These are phyloP conservation scores for Tetrapyrgos nigripes DNA, from an alignment of 1,284 basidiomycete genomes.

Conservation along the genomic window DNA sequence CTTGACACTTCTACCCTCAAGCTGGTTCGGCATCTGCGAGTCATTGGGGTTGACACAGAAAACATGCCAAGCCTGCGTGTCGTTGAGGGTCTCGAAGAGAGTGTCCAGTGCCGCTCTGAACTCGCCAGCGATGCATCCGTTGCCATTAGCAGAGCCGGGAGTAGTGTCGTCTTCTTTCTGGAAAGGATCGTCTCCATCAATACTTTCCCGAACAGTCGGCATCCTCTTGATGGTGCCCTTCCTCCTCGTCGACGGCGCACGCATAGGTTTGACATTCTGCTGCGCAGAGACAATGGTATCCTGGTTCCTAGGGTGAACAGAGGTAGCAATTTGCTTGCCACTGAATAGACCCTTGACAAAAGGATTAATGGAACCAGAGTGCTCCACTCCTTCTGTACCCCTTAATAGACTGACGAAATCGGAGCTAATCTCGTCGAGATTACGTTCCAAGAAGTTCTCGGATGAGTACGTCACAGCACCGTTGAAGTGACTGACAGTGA, in stretches of 20 bases:
- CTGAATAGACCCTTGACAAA: conserved; percentile 94
- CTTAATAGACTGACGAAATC: conserved; percentile 92
- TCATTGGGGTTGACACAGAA: conserved; percentile 96
- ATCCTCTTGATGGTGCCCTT: conserved; percentile 75
- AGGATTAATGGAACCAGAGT: conserved; percentile 82
- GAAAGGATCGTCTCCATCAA: conserved; percentile 42
- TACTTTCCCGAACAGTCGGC: conserved; percentile 63
- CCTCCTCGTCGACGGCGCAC: conserved; percentile 86
- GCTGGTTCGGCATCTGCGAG: conserved; percentile 91
- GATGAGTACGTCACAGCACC: conserved; percentile 92
- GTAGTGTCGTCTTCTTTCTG: conserved; percentile 59
- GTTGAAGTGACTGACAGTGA: conserved; percentile 93
- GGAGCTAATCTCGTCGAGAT: conserved; percentile 89
- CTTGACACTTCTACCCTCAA: conserved; percentile 92
- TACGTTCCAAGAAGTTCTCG: conserved; percentile 89
- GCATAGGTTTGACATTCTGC: conserved; percentile 92
- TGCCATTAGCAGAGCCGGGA: conserved; percentile 41
- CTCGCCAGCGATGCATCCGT: conserved; percentile 86
- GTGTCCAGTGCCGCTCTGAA: conserved; percentile 86
- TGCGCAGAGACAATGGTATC: conserved; percentile 95
- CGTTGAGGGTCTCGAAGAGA: conserved; percentile 88
- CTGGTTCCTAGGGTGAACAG: conserved; percentile 90
- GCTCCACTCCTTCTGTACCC: conserved; percentile 68
- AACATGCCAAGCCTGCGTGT: conserved; percentile 92
- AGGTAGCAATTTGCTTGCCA: conserved; percentile 86